phyloP scores from a whole-genome alignment of 345 rosid species.

The Euphorbia pulcherrima region DNA sequence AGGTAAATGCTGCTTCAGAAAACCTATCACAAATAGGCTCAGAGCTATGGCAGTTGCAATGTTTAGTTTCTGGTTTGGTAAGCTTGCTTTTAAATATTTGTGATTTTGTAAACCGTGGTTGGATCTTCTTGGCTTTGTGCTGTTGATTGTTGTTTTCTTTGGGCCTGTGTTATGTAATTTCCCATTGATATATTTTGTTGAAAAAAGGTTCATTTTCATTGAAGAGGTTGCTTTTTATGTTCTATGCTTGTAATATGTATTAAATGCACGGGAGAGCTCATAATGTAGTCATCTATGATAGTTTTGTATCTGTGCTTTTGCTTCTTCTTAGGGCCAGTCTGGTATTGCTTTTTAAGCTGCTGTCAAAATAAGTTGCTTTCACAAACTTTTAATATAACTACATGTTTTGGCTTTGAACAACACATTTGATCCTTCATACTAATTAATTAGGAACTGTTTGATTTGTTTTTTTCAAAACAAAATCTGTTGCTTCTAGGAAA shows the following conservation, averaged over 20 bases:
- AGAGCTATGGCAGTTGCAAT: constrained; percentile 60
- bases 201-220: not conserved
- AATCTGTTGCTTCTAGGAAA: too few relatives aligned
- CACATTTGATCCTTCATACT: too few relatives aligned
- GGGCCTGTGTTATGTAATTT: not conserved
- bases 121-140: not conserved
- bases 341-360: too few relatives aligned
- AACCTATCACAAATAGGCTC: constrained; percentile 56
- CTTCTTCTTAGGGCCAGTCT: not conserved
- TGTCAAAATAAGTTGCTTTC: too few relatives aligned
- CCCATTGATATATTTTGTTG: not conserved
- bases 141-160: not conserved
- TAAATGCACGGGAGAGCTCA: not conserved
- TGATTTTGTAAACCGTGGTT: not conserved
- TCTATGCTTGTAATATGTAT: not conserved
- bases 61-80: constrained; percentile 62
- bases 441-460: too few relatives aligned
- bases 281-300: not conserved
- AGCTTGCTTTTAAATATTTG: constrained; percentile 25
- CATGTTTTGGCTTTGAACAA: too few relatives aligned
- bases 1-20: constrained; percentile 62
- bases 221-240: not conserved
- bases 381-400: too few relatives aligned
- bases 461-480: too few relatives aligned
- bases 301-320: not conserved